Percentiles rank a stretch among this genome's conserved stretches.
phyloP scores from a whole-genome alignment of 2,329 filamentous ascomycete species.

The Pleomassaria siparia region DNA sequence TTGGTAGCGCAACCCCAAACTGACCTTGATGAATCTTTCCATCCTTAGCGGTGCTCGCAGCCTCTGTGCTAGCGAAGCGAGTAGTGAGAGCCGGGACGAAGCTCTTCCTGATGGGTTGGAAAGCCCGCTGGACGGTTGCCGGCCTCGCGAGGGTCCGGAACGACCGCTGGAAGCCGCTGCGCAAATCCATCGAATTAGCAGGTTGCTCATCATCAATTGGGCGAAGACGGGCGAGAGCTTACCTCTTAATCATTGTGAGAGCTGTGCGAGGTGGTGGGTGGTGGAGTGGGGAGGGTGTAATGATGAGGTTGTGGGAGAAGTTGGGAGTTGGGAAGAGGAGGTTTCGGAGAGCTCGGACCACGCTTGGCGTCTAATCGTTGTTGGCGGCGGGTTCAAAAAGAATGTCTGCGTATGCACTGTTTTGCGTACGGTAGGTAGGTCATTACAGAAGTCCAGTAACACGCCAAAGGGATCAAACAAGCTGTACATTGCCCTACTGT shows the following conservation, averaged over 20 bases:
- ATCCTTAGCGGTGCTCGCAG: constrained; percentile 45
- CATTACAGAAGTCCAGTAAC: no score
- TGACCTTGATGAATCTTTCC: constrained; percentile 72
- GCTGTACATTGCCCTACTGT: no score
- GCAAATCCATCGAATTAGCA: constrained; percentile 45
- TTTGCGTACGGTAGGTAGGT: no score
- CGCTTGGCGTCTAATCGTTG: neutral
- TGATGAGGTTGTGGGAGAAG: neutral
- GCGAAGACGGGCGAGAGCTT: constrained; percentile 32
- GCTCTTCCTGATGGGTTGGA: constrained; percentile 60
- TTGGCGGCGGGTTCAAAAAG: no score
- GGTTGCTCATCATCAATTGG: constrained; percentile 42
- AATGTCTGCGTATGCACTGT: no score
- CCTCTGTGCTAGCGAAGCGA: constrained; percentile 63
- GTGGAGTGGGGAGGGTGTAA: constrained; percentile 25
- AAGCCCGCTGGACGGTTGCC: constrained; percentile 56
- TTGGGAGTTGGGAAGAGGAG: neutral
- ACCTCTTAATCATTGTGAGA: constrained; percentile 65
- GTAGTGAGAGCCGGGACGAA: constrained; percentile 61
- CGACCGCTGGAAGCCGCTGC: constrained; percentile 67
- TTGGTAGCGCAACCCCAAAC: no score
- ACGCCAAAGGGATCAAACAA: no score
- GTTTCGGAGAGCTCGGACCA: neutral
- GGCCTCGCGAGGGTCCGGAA: constrained; percentile 62
- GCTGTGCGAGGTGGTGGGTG: constrained; percentile 45